Evolutionary conservation across 352 stramenopile species (phyloP).

Genomic region (Blastocystis sp.): DNA sequence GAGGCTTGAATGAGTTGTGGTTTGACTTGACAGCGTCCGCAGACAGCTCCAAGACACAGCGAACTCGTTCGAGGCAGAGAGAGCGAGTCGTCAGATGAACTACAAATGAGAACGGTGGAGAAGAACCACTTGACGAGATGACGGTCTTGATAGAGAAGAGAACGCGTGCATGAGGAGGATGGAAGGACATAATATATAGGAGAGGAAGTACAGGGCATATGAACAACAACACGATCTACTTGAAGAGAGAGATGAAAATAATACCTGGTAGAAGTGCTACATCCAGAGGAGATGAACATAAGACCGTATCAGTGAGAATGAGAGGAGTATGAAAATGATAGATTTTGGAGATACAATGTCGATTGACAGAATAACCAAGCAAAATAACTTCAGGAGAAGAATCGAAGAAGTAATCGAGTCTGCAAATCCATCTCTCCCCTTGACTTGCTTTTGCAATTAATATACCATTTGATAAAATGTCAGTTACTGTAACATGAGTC

Average conservation of each 20-base stretch:
- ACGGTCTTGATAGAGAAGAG: not conserved
- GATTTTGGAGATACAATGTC: not conserved
- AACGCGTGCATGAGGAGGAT: not conserved
- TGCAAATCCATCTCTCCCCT: not conserved
- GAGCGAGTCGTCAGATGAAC: no score
- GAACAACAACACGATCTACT: constrained; percentile 15
- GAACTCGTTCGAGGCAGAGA: no score
- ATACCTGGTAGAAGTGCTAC: not conserved
- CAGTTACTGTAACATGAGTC: not conserved
- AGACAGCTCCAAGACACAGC: no score
- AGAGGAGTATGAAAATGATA: not conserved
- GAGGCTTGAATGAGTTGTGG: no score
- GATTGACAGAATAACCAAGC: not conserved
- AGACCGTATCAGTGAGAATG: not conserved
- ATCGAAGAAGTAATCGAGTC: not conserved
- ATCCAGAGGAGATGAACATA: not conserved
- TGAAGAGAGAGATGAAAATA: not conserved
- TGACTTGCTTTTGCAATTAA: not conserved
- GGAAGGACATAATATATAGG: not conserved
- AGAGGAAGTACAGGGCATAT: not conserved
- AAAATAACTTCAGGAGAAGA: not conserved
- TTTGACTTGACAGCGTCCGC: no score
- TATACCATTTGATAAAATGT: not conserved
- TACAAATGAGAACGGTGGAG: no score
- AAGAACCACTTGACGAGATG: not conserved